A percentile compares a stretch with the other conserved stretches of the same genome.
Evolutionary conservation across 805 yeast genomes (phyloP).

Genomic region (Candida schatavii): DNA sequence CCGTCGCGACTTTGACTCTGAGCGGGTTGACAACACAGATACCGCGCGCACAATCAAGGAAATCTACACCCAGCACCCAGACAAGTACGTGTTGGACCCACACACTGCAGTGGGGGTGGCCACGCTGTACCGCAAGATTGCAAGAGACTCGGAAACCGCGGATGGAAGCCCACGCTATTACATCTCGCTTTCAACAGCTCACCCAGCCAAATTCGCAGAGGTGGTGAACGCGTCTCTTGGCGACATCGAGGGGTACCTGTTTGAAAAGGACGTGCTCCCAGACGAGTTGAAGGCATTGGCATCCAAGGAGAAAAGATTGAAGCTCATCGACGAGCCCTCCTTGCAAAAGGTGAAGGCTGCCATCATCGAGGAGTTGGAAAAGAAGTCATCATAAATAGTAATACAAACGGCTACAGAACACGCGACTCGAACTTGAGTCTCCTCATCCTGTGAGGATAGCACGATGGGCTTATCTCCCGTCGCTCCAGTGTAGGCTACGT

Average conservation of each 20-base stretch:
- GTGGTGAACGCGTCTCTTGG: slow-evolving; percentile 84
- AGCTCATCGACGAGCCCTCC: slow-evolving; percentile 67
- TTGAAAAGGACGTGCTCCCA: slow-evolving; percentile 86
- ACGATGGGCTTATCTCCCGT: too few species aligned
- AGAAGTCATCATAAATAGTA: too few species aligned
- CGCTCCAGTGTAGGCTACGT: too few species aligned
- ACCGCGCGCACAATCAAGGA: slow-evolving; percentile 77
- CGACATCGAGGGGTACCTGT: slow-evolving; percentile 69
- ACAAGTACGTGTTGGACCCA: slow-evolving; percentile 86
- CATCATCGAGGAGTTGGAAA: slow-evolving; percentile 72
- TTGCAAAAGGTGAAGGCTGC: slow-evolving; percentile 70
- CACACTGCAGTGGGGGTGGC: slow-evolving; percentile 95
- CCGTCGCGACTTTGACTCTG: slow-evolving; percentile 66
- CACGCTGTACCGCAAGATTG: slow-evolving; percentile 64
- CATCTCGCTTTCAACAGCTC: slow-evolving; percentile 92
- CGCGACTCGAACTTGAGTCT: too few species aligned
- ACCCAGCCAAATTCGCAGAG: slow-evolving; percentile 97
- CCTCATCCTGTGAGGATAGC: too few species aligned
- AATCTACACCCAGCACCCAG: slow-evolving; percentile 57
- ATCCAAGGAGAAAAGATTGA: slow-evolving; percentile 69
- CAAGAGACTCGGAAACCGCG: slow-evolving; percentile 40
- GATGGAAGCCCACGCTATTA: slow-evolving; percentile 41
- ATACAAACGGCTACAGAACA: too few species aligned
- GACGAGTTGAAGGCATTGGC: slow-evolving; percentile 76
- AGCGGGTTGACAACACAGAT: slow-evolving; percentile 72